Conservation (phyloP, 2,329 filamentous ascomycete genomes). For the Raffaelea deltoideospora region DNA sequence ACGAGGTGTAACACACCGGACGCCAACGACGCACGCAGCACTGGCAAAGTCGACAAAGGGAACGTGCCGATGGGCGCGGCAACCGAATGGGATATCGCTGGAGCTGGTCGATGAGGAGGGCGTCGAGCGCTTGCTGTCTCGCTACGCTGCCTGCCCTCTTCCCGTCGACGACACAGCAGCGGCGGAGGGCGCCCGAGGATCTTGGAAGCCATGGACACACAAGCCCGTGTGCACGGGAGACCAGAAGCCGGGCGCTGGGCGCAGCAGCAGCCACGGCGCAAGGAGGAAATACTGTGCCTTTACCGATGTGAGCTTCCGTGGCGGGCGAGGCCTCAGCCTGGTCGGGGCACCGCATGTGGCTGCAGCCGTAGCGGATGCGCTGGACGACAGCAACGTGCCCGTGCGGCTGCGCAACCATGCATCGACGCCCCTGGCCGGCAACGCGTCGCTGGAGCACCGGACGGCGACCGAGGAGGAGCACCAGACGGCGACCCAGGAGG, state of each 20-base stretch:
- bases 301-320: constrained; percentile 9
- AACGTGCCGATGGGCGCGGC: too few relatives aligned
- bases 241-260: background rate
- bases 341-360: constrained; percentile 12
- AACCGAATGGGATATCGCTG: too few relatives aligned
- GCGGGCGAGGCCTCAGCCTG: constrained; percentile 10
- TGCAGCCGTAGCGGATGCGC: constrained; percentile 5
- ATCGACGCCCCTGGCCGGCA: constrained; percentile 1
- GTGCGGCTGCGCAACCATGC: constrained; percentile 2
- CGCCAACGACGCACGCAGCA: too few relatives aligned
- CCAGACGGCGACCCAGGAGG: background rate
- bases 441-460: background rate
- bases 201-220: constrained; percentile 8
- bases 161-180: too few relatives aligned
- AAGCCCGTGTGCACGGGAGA: background rate
- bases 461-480: background rate
- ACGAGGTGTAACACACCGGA: too few relatives aligned
- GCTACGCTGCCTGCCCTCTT: too few relatives aligned
- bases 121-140: too few relatives aligned
- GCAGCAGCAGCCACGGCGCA: too few relatives aligned
- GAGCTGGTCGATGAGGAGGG: too few relatives aligned
- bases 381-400: constrained; percentile 10
- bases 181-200: too few relatives aligned
- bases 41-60: too few relatives aligned
- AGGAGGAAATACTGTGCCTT: constrained; percentile 12